Base-by-base conservation (phyloP, 345 rosid genomes). In the Garcia nutans region DNA sequence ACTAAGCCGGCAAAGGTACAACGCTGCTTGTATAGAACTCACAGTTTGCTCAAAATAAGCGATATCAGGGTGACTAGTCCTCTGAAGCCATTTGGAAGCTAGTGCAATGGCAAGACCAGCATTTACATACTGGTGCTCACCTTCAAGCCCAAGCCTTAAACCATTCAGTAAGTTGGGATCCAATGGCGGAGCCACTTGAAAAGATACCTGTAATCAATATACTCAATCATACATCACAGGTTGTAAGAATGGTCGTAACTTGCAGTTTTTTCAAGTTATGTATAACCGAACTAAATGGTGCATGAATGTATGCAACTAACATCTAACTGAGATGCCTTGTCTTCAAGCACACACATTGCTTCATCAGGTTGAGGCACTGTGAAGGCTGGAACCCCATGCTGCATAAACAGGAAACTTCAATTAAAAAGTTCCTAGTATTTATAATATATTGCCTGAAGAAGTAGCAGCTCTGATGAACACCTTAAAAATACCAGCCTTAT, bases 401-500 rank as follows among this genome's bases (percentile, higher is more conserved):
- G 90, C 83, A 81, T 33, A 33, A 68, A 68, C 26, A 23, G 67
- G 47, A 41, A 64, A 61, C 28, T 58, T 49, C 22, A 45, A 58
- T 19, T 24, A 24, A 60, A 8, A 68, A 22, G 24, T 56, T 23
- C 20, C 54, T 12, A 26, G 26, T 15, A 75, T 5, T 16, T 12
- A 75, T 23, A 54, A 26, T 54, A 56, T 55, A 63, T 54, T 81
- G 37, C 63, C 70, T 45, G 73, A 73, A 74, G 7, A 10, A 55
- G 50, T 63, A 28, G 9, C 41, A 37, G 67, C 24, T 60, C 37
- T n/a, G 22, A 61, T 74, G 59, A 78, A 78, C 83, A 95, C 99
- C 99, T 96, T 96, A 77, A 92, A 87, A 80, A 96, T 93, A 59
- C 99, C 98, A 86, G 99, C 98, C 82, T 96, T 96, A 82, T 92